Evolutionary conservation across 495 filamentous ascomycete species (phyloP).

Genomic region (Trichoderma reesei): DNA sequence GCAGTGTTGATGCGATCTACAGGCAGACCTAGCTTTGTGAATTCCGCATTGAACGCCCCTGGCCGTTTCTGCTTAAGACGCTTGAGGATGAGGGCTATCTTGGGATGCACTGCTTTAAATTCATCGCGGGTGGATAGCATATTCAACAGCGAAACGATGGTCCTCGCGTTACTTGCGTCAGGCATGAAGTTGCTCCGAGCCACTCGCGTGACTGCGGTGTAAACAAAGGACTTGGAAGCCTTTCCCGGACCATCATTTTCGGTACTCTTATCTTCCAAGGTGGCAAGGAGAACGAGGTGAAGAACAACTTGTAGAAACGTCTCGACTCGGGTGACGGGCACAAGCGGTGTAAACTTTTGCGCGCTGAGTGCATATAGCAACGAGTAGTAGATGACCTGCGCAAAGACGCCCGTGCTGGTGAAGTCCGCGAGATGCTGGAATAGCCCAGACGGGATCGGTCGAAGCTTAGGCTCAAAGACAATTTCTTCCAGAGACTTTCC

Average conservation of each 20-base stretch:
- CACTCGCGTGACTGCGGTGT: conserved; percentile 52
- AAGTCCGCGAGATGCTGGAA: conserved; percentile 69
- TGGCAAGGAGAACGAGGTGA: conserved; percentile 74
- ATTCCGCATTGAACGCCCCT: conserved; percentile 52
- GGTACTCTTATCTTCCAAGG: conserved; percentile 62
- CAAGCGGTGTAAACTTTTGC: conserved; percentile 52
- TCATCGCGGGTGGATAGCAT: conserved; percentile 62
- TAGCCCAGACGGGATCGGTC: conserved; percentile 62
- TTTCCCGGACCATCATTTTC: conserved; percentile 43
- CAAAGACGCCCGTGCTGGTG: conserved; percentile 74
- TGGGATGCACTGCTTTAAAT: conserved; percentile 72
- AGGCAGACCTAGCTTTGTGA: conserved; percentile 37
- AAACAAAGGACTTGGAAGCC: conserved; percentile 52
- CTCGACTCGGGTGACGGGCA: conserved; percentile 75
- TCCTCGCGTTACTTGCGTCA: conserved; percentile 40
- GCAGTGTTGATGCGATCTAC: conserved; percentile 44
- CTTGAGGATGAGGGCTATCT: conserved; percentile 76
- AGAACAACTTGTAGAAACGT: conserved; percentile 84
- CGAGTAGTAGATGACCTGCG: conserved; percentile 82
- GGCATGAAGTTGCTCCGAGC: conserved; percentile 45
- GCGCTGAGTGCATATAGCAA: conserved; percentile 65
- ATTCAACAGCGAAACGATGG: conserved; percentile 67
- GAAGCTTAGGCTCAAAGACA: conserved; percentile 85
- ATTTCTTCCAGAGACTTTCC: conserved; percentile 73
- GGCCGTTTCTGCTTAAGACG: conserved; percentile 78